Percentiles rank a stretch among this genome's conserved stretches.
Evolutionary conservation across 805 yeast genomes (phyloP).

Genomic region (Starmerella potacharoeniae): DNA sequence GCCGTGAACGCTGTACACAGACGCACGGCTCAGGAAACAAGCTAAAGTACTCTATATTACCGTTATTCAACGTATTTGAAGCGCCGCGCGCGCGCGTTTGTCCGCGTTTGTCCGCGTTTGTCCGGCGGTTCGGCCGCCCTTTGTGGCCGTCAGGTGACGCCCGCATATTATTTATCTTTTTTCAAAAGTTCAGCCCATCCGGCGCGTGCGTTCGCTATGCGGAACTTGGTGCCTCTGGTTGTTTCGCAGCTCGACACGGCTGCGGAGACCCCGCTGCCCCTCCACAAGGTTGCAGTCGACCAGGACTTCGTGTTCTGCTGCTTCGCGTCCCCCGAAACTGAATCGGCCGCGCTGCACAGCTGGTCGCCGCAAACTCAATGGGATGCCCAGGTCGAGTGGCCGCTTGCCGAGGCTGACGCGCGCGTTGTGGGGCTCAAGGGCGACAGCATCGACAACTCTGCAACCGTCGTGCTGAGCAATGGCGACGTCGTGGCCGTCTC

Average conservation of each 20-base stretch:
- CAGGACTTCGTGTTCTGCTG: constrained; percentile 11
- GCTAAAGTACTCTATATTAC: too few relatives aligned
- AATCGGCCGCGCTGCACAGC: constrained; percentile 5
- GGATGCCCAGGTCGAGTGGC: constrained; percentile 10
- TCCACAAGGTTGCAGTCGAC: constrained; percentile 5
- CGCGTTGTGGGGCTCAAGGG: constrained; percentile 8
- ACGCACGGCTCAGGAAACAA: too few relatives aligned
- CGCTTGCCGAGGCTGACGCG: neutral
- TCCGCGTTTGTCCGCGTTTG: too few relatives aligned
- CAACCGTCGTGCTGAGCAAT: constrained; percentile 52
- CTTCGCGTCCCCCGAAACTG: constrained; percentile 3
- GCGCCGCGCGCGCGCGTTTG: too few relatives aligned
- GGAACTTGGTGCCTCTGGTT: constrained; percentile 18
- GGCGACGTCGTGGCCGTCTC: constrained; percentile 60
- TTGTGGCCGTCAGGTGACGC: neutral
- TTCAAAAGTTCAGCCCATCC: neutral
- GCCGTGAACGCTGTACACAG: too few relatives aligned
- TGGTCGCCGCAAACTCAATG: constrained; percentile 16
- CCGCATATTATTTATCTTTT: neutral
- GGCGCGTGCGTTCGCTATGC: constrained; percentile 4
- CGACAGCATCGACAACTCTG: constrained; percentile 34
- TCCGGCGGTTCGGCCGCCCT: too few relatives aligned
- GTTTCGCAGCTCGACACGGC: constrained; percentile 8
- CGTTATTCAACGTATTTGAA: too few relatives aligned
- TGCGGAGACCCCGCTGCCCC: constrained; percentile 10